Conservation (phyloP, 768 basidiomycete genomes). For the Termitomyces eurrhizus region DNA sequence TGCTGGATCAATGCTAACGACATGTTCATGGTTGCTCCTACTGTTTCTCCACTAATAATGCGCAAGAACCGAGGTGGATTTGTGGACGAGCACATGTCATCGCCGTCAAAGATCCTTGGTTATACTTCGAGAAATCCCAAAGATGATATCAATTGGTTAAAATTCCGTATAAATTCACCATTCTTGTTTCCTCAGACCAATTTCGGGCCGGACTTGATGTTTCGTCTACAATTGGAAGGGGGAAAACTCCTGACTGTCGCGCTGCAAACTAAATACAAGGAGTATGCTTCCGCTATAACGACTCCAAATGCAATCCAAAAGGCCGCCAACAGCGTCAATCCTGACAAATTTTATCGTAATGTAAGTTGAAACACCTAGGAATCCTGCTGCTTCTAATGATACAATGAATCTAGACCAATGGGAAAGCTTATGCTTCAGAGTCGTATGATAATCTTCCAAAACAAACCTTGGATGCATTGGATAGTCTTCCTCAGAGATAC, state of each 20-base stretch:
- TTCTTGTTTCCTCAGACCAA: not conserved
- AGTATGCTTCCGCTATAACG: not conserved
- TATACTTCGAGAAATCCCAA: not conserved
- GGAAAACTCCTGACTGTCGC: not conserved
- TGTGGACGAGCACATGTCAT: not conserved
- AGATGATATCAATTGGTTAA: not conserved
- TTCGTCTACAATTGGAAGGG: not conserved
- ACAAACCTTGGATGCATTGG: not conserved
- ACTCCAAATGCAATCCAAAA: not conserved
- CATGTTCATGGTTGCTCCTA: not conserved
- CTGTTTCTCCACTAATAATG: not conserved
- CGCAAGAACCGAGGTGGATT: too few species aligned
- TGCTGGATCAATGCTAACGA: not conserved
- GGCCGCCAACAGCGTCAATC: not conserved
- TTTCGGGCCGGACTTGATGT: not conserved
- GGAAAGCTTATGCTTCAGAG: too few species aligned
- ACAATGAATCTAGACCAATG: too few species aligned
- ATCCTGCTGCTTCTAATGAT: too few species aligned
- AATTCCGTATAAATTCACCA: not conserved
- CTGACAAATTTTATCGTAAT: not conserved
- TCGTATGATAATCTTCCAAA: not conserved
- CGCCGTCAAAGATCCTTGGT: not conserved
- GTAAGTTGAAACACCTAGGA: not conserved
- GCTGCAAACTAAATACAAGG: not conserved
- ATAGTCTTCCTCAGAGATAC: not conserved